Evolutionary conservation across 208 protist genomes (phyloP), one percentile per base, ranked within the genome.

Genomic region (Trypanosoma avium): DNA sequence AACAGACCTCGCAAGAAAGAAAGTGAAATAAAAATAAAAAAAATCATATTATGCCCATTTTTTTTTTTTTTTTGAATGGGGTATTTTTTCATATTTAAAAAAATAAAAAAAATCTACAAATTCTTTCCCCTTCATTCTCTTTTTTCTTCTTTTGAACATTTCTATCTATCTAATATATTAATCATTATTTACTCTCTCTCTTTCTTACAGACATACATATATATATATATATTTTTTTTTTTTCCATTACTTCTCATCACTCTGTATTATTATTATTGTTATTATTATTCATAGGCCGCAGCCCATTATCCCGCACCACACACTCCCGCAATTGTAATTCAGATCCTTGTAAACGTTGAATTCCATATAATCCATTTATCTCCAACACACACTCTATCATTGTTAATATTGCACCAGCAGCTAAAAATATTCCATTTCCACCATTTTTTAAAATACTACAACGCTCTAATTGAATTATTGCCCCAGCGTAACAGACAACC

Each of bases 281-380:
- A 36, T 63, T 68, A 29, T 85, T 71, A 47, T 77, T 86, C 45
- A 91, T 77, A 19, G 84, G 79, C 38, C 81, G 70, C 13, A 91
- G 49, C 1, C 66, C 81, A 32, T 91, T 91, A 52, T 87, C 81
- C 12, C 81, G 70, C 3, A 92, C 60, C 27, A 81, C 73, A 15
- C 73, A 81, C 15, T 75, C 56, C 21, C 61, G 53, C 17, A 92
- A 59, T 40, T 79, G 76, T 46, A 92, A 27, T 24, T 30, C 49
- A n/a, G 82, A 86, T 26, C 80, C 73, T 2, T 72, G 69, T 19
- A 69, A 59, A 10, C 82, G 77, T 38, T 92, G 81, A 22, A 92
- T 72, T 2, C 86, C 86, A 69, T 88, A 87, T 2, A 83, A 32
- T 4, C 68, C 77, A 52, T 92, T 92, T 40, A 85, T 58, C 65